These are phyloP conservation scores for Phoma sp. DNA, from an alignment of 2,329 filamentous ascomycete species.

Conservation along the genomic window DNA sequence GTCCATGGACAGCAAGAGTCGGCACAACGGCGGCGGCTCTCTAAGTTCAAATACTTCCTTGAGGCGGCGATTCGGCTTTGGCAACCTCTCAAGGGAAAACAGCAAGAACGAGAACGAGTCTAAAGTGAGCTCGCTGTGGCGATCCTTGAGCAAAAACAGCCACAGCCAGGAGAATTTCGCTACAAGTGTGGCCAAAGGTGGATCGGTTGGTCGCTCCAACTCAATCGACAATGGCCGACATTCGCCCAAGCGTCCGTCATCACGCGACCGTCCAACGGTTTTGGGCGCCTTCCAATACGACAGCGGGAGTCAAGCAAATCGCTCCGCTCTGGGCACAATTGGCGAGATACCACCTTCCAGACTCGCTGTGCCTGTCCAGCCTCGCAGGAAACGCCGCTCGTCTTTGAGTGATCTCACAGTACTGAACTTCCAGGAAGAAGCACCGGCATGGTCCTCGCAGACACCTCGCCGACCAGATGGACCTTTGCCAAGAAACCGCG, in stretches of 20 bases:
- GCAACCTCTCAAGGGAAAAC: slow-evolving; percentile 76
- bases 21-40: slow-evolving; percentile 72
- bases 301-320: slow-evolving; percentile 41
- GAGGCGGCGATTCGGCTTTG: slow-evolving; percentile 81
- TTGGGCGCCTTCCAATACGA: slow-evolving; percentile 57
- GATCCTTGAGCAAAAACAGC: slow-evolving; percentile 82
- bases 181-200: slow-evolving; percentile 69
- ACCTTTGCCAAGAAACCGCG: slow-evolving; percentile 24
- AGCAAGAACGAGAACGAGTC: slow-evolving; percentile 75
- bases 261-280: slow-evolving; percentile 60
- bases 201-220: slow-evolving; percentile 68
- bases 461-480: slow-evolving; percentile 42
- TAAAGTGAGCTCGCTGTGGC: slow-evolving; percentile 77
- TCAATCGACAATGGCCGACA: slow-evolving; percentile 74
- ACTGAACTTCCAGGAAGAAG: slow-evolving; percentile 64
- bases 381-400: slow-evolving; percentile 80
- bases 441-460: slow-evolving; percentile 47
- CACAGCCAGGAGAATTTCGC: slow-evolving; percentile 53
- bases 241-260: slow-evolving; percentile 59
- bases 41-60: slow-evolving; percentile 88
- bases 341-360: slow-evolving; percentile 53
- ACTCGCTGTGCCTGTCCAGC: slow-evolving; percentile 28
- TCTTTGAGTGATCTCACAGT: slow-evolving; percentile 85
- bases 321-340: slow-evolving; percentile 57
- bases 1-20: slow-evolving; percentile 62